Percentiles rank a stretch among this genome's conserved stretches.
Evolutionary conservation across 2,329 filamentous ascomycete species (phyloP).

Genomic region (Claviceps africana): DNA sequence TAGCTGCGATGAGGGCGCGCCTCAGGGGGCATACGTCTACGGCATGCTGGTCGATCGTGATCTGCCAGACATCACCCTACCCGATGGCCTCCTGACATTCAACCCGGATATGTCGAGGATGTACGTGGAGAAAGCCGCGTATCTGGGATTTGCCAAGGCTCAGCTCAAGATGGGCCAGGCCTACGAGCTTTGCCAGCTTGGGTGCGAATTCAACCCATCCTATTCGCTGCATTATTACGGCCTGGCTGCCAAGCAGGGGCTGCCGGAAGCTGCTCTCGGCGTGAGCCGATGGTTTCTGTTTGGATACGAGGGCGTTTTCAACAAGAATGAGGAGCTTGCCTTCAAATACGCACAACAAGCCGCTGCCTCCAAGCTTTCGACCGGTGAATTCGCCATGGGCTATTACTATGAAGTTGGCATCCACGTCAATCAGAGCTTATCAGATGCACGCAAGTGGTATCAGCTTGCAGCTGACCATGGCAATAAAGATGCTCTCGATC

Average conservation of each 20-base stretch:
- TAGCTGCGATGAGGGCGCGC: slow-evolving; percentile 86
- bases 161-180: slow-evolving; percentile 95
- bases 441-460: slow-evolving; percentile 81
- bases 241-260: slow-evolving; percentile 79
- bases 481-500: slow-evolving; percentile 72
- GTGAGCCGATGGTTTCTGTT: slow-evolving; percentile 99
- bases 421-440: slow-evolving; percentile 68
- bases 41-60: slow-evolving; percentile 89
- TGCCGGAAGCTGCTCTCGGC: slow-evolving; percentile 85
- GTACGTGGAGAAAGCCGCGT: slow-evolving; percentile 93
- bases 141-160: slow-evolving; percentile 88
- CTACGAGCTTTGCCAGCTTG: slow-evolving; percentile 85
- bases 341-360: slow-evolving; percentile 84
- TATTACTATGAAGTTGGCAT: slow-evolving; percentile 98
- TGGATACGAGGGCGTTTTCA: slow-evolving; percentile 80
- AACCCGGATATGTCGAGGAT: slow-evolving; percentile 63
- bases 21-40: slow-evolving; percentile 88
- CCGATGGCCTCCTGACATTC: slow-evolving; percentile 52
- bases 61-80: slow-evolving; percentile 77
- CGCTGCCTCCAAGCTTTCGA: slow-evolving; percentile 66
- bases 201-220: slow-evolving; percentile 87
- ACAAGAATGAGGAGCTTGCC: slow-evolving; percentile 89
- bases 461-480: slow-evolving; percentile 76
- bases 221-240: slow-evolving; percentile 93
- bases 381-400: slow-evolving; percentile 89